Evolutionary conservation across 2,329 filamentous ascomycete genomes (phyloP).

Genomic region (Epichloe coenophiala): DNA sequence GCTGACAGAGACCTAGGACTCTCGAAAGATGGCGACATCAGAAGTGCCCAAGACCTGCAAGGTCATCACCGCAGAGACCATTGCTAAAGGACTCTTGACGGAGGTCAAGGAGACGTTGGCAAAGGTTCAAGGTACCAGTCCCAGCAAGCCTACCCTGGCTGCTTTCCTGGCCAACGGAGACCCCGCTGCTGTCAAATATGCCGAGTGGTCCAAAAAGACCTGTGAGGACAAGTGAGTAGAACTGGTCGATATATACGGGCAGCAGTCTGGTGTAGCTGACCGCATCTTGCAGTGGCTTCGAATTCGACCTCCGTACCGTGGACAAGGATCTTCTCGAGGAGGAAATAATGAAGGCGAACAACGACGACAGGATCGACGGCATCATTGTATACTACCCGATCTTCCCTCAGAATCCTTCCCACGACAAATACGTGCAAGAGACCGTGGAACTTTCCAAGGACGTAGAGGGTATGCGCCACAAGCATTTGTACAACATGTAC

Average conservation of each 20-base stretch:
- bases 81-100: slow-evolving; percentile 66
- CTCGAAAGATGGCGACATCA: slow-evolving; percentile 15
- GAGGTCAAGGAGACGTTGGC: slow-evolving; percentile 68
- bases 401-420: slow-evolving; percentile 63
- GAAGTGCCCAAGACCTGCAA: slow-evolving; percentile 64
- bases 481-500: slow-evolving; percentile 98
- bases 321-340: slow-evolving; percentile 85
- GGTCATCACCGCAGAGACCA: slow-evolving; percentile 76
- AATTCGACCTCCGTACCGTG: slow-evolving; percentile 72
- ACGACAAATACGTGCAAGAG: slow-evolving; percentile 94
- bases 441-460: slow-evolving; percentile 84
- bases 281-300: slow-evolving; percentile 54
- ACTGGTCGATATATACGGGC: background rate
- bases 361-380: slow-evolving; percentile 62
- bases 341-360: slow-evolving; percentile 72
- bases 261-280: slow-evolving; percentile 5
- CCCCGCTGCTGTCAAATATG: slow-evolving; percentile 83
- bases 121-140: slow-evolving; percentile 46
- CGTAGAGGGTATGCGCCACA: slow-evolving; percentile 87
- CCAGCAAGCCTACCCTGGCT: slow-evolving; percentile 58
- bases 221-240: slow-evolving; percentile 79
- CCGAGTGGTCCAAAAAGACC: slow-evolving; percentile 94
- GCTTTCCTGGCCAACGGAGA: slow-evolving; percentile 90
- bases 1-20: background rate
- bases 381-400: slow-evolving; percentile 99